Evolutionary conservation across 2,329 filamentous ascomycete species (phyloP).

Genomic region (Scleromitrula shiraiana): DNA sequence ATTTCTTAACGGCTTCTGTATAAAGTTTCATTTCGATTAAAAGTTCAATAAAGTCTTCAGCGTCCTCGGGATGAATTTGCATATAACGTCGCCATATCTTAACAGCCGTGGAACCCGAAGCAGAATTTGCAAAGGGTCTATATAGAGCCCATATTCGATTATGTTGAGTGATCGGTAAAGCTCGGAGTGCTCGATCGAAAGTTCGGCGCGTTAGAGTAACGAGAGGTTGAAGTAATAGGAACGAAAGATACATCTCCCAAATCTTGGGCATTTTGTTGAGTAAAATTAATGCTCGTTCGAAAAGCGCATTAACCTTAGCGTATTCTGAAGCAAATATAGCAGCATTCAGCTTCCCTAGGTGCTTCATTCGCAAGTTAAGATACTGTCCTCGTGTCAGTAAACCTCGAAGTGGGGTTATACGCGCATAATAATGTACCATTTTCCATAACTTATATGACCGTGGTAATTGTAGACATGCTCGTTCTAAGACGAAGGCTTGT

Average conservation of each 20-base stretch:
- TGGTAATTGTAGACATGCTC: conserved; percentile 81
- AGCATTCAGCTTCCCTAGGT: conserved; percentile 75
- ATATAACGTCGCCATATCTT: conserved; percentile 95
- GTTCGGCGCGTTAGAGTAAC: conserved; percentile 78
- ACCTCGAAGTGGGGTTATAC: neutral
- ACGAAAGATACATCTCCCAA: conserved; percentile 95
- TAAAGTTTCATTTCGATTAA: conserved; percentile 74
- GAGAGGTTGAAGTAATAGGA: conserved; percentile 84
- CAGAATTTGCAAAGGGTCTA: conserved; percentile 82
- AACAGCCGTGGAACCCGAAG: conserved; percentile 81
- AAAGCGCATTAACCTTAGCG: conserved; percentile 88
- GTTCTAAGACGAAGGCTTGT: conserved; percentile 80
- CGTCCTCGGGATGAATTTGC: conserved; percentile 92
- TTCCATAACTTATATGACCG: conserved; percentile 99
- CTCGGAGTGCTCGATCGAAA: conserved; percentile 87
- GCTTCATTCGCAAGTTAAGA: conserved; percentile 73
- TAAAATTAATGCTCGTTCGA: conserved; percentile 84
- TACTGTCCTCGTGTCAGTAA: conserved; percentile 48
- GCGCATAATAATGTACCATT: conserved; percentile 46
- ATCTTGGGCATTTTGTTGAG: conserved; percentile 98
- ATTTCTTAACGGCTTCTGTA: conserved; percentile 83
- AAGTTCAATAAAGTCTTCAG: conserved; percentile 90
- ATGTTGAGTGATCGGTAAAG: conserved; percentile 89
- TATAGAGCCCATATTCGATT: conserved; percentile 93
- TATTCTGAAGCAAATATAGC: conserved; percentile 73